Evolutionary conservation across 345 rosid genomes (phyloP), one percentile per base, ranked within the genome.

Genomic region (Hirschfeldia incana): DNA sequence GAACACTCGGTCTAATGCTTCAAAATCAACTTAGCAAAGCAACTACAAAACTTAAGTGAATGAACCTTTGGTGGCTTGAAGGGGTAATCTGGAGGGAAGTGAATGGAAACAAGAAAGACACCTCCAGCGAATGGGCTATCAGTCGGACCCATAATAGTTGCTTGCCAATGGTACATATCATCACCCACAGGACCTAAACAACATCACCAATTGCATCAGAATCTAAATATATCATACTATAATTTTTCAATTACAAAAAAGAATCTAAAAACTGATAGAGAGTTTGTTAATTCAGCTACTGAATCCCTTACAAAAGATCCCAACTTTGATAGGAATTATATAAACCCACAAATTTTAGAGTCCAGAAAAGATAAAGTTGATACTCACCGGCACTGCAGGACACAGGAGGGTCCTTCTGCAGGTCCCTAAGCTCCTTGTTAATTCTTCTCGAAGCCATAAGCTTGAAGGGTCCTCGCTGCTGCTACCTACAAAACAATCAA

Each of bases 151-250:
- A 90, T 90, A 3, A 90, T 90, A 42, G 92, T 88, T 72, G 92
- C 94, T 88, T 90, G 94, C 94, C 94, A 90, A 42, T 88, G 94
- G 65, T 85, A 88, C 87, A 88, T 87, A 58, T 90, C 92, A 72
- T 90, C 91, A 62, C 83, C 90, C 62, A 87, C 83, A 70, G 94
- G 94, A 37, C 94, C 94, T 90, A 82, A 30, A 44, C 5, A 21
- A 34, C 70, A 57, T 15, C 57, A 64, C 69, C 74, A 81, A 3
- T 58, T 11, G 15, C 57, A 32, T 62, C 42, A 73, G 0, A 60
- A 53, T 30, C 28, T 37, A 66, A 8, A 32, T 0, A 21, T 6
- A 0, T 8, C 39, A 37, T 6, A 37, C 8, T 16, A 2, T 9
- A 44, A 32, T 7, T 4, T 51, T 32, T 32, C 5, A 32, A 32